Evolutionary conservation across 306 rosid species (phyloP).

Genomic region (Hylodesmum podocarpum): DNA sequence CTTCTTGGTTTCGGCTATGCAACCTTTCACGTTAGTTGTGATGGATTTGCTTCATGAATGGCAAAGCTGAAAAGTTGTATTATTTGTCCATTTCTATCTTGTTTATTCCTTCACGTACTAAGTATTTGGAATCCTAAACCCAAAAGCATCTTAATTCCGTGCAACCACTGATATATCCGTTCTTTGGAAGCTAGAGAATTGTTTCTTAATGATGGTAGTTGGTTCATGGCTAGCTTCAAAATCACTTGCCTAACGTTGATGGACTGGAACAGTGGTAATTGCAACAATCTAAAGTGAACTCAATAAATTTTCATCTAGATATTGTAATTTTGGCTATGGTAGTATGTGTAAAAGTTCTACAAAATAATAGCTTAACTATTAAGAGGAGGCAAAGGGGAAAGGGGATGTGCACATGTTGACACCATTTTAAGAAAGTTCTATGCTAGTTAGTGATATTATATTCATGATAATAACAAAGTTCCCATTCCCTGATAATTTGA

Average conservation of each 20-base stretch:
- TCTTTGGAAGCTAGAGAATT: neutral
- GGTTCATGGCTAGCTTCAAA: neutral
- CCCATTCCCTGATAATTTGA: neutral
- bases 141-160: neutral
- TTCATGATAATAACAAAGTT: neutral
- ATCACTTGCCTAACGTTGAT: neutral
- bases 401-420: too few species aligned
- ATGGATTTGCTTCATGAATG: conserved; percentile 27
- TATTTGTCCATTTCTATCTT: conserved; percentile 28
- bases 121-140: conserved; percentile 18
- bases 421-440: neutral
- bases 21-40: neutral
- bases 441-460: neutral
- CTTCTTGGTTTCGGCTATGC: conserved; percentile 20
- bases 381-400: neutral
- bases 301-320: neutral
- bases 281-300: neutral
- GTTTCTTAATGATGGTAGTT: neutral
- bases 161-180: conserved; percentile 6
- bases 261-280: neutral
- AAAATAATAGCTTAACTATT: neutral
- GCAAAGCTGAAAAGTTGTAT: conserved; percentile 32
- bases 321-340: neutral
- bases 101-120: conserved; percentile 24
- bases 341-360: neutral